These are phyloP conservation scores for Naganishia vaughanmartiniae DNA, from an alignment of 768 basidiomycete genomes.

Conservation along the genomic window DNA sequence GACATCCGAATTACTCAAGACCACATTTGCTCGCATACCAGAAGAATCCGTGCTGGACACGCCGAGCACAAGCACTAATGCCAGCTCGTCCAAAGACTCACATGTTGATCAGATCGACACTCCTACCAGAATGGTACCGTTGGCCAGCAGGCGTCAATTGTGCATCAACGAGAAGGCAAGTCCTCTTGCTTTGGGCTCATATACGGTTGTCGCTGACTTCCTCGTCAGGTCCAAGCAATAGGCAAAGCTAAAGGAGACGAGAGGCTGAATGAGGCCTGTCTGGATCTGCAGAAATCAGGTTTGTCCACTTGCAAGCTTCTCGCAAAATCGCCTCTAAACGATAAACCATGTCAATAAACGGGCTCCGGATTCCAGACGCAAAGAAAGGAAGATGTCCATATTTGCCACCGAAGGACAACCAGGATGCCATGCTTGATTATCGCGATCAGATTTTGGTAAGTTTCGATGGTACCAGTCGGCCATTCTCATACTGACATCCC, in stretches of 20 bases:
- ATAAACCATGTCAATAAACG: neutral
- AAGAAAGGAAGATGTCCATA: slow-evolving; percentile 70
- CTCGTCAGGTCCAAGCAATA: slow-evolving; percentile 59
- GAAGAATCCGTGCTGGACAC: neutral
- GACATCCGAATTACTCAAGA: slow-evolving; percentile 73
- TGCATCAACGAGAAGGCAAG: slow-evolving; percentile 72
- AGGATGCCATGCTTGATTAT: slow-evolving; percentile 70
- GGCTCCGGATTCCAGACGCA: slow-evolving; percentile 6
- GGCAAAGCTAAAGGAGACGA: slow-evolving; percentile 57
- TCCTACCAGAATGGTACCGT: slow-evolving; percentile 66
- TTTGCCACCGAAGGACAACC: slow-evolving; percentile 70
- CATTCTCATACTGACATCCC: neutral
- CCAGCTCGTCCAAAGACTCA: neutral
- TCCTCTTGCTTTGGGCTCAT: neutral
- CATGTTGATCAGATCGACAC: neutral
- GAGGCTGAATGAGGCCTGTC: slow-evolving; percentile 75
- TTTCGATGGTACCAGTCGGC: slow-evolving; percentile 23
- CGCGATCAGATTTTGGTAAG: slow-evolving; percentile 80
- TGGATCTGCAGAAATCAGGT: slow-evolving; percentile 71
- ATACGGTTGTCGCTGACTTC: neutral
- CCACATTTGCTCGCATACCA: slow-evolving; percentile 56
- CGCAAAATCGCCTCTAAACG: neutral
- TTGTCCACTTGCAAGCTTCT: slow-evolving; percentile 30
- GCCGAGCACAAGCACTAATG: slow-evolving; percentile 9
- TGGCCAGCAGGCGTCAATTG: slow-evolving; percentile 85